Evolutionary conservation across 345 rosid genomes (phyloP), one percentile per base, ranked within the genome.

Genomic region (Erodium maritimum): DNA sequence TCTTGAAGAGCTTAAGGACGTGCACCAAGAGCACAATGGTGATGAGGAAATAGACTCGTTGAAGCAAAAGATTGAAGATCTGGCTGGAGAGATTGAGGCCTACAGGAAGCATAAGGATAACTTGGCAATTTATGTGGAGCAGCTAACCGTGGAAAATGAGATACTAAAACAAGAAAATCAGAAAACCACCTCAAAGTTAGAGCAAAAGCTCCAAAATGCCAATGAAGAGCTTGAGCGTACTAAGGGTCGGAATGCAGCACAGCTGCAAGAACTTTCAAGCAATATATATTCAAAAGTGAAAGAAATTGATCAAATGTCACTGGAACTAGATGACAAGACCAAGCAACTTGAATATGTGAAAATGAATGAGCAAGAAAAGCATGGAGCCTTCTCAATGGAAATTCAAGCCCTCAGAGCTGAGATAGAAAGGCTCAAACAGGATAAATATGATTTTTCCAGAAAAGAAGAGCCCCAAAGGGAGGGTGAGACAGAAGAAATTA

Each of bases 61-160:
- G 64, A 80, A 79, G 78, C 89, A 71, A 79, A 77, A 71, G 48
- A 66, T 82, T 4, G 63, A 65, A 61, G 83, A 83, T 50, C 84
- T 83, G 51, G 57, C 69, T 23, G 77, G 70, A 51, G 95, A 90
- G 72, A 61, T 84, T 23, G 86, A 81, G 17, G 79, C 79, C 21
- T 76, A 69, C 73, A 79, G 61, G 79, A 84, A 77, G 73, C 80
- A 80, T 61, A 79, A 73, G 5, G 83, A 84, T 67, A 91, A 90
- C 56, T 71, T 85, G 61, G 91, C 85, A 78, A 77, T 75, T 68
- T 82, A 81, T 52, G 55, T 85, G 60, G 85, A 87, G 72, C 84
- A 87, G 64, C 77, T 87, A 60, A 83, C 79, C 33, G 74, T 53
- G 48, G 96, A 87, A 65, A 68, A 77, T 24, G 88, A 84, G 75